Base-by-base conservation (phyloP, 2,329 filamentous ascomycete genomes). In the Neocucurbitaria cava region DNA sequence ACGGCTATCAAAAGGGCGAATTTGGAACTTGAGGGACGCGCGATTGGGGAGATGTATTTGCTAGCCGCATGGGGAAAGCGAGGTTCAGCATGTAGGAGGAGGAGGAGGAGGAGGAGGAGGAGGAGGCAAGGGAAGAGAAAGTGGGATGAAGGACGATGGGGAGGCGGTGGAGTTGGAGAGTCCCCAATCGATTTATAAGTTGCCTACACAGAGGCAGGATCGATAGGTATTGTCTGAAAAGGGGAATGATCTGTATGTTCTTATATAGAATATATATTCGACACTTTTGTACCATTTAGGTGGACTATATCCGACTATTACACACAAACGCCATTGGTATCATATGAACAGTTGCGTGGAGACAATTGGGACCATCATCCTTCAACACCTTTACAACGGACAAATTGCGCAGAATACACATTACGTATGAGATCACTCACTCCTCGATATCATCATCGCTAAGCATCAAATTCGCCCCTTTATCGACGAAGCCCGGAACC, bases 401-500 rank as follows among this genome's bases (percentile, higher is more conserved):
- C 33, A 45, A 17, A 24, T 8, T 8, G 8, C 7, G 28, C 20
- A 36, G 24, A 11, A 42, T 26, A 44, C 39, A 50, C 8, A 5
- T n/a, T 35, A 35, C 15, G 15, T 36, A 21, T 36, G n/a, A 28
- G 6, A 30, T 30, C 44, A 8, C 42, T 65, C 24, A 71, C 62
- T 81, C 79, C 54, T 79, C 78, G 53, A 81, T 81, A 65, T 81
- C 79, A 65, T 81, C 79, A 59, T 81, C 79, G 53, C 77, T 78
- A 17, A 81, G 62, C 46, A 80, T 68, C n/a, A 80, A 59, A 36
- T 65, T 72, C 2, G 76, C 68, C 0, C 64, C 65, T 38, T 64
- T 65, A 9, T 71, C 71, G 5, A 54, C 55, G 1, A 62, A 43
- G 0, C 65, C 62, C 11, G 65, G 56, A 18, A 70, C 57, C 28